Percentiles rank a stretch among this genome's conserved stretches.
Evolutionary conservation across 2,329 filamentous ascomycete genomes (phyloP).

Genomic region (Pseudogymnoascus sp.): DNA sequence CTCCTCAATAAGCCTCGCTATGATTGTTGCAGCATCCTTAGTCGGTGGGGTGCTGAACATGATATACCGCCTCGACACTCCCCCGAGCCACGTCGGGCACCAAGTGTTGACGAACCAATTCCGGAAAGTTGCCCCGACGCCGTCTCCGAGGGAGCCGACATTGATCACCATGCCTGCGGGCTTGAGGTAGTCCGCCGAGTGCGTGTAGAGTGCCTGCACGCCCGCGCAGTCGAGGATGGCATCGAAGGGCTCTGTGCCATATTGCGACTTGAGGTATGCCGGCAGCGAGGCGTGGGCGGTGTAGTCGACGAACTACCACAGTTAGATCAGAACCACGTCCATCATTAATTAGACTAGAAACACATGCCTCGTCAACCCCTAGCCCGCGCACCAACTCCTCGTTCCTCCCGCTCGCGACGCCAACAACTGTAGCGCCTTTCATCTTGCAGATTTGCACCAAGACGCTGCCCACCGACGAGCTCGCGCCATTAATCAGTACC

Average conservation of each 20-base stretch:
- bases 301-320: conserved; percentile 6
- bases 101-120: conserved; percentile 11
- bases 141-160: conserved; percentile 7
- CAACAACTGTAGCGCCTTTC: conserved; percentile 9
- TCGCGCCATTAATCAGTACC: conserved; percentile 12
- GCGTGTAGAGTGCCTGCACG: conserved; percentile 10
- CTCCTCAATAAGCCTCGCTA: conserved; percentile 8
- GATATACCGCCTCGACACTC: conserved; percentile 11
- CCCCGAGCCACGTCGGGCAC: conserved; percentile 11
- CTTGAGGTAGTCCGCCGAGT: conserved; percentile 12
- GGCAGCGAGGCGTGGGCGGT: neutral
- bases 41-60: conserved; percentile 11
- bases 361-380: conserved; percentile 10
- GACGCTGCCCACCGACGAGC: conserved; percentile 9
- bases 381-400: conserved; percentile 12
- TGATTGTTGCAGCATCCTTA: conserved; percentile 5
- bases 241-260: conserved; percentile 9
- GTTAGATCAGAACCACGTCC: neutral
- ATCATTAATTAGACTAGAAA: neutral
- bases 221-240: conserved; percentile 12
- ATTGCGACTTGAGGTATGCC: conserved; percentile 9
- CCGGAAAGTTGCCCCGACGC: neutral
- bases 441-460: conserved; percentile 11
- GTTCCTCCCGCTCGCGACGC: conserved; percentile 10
- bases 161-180: conserved; percentile 10